Evolutionary conservation across 768 basidiomycete genomes (phyloP).

Genomic region (Agaricus subrufescens): DNA sequence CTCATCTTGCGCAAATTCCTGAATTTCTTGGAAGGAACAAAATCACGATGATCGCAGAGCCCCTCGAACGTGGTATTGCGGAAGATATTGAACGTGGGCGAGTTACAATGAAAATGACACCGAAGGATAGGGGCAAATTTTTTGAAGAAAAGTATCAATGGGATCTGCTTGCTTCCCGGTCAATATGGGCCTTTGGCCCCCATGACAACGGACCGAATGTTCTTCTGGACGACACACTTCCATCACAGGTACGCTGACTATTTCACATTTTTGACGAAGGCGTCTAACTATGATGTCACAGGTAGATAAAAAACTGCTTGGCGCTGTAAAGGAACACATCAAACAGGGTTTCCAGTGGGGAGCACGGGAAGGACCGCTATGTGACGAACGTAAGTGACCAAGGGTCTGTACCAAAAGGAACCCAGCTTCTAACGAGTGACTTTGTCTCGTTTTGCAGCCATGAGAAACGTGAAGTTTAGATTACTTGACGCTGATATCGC

Average conservation of each 20-base stretch:
- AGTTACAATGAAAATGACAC: conserved; percentile 91
- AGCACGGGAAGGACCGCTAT: conserved; percentile 93
- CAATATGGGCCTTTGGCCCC: conserved; percentile 99
- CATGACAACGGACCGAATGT: conserved; percentile 94
- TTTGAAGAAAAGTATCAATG: conserved; percentile 98
- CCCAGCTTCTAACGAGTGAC: neutral
- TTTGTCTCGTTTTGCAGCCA: conserved; percentile 50
- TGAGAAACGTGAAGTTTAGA: conserved; percentile 98
- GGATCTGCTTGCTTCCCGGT: conserved; percentile 95
- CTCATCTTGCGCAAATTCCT: neutral
- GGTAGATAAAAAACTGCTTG: conserved; percentile 91
- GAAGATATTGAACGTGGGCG: conserved; percentile 94
- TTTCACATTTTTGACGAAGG: neutral
- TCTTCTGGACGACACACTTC: conserved; percentile 91
- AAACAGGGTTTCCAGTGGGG: conserved; percentile 99
- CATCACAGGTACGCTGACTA: conserved; percentile 63
- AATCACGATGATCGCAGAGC: conserved; percentile 98
- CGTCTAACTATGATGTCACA: conserved; percentile 21
- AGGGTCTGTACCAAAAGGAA: neutral
- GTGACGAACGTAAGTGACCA: conserved; percentile 88
- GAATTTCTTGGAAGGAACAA: conserved; percentile 66
- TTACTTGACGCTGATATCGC: conserved; percentile 90
- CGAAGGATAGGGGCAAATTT: conserved; percentile 92
- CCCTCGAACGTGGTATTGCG: conserved; percentile 90
- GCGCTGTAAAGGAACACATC: conserved; percentile 88